Conservation (phyloP, 2,329 filamentous ascomycete species). For the Fusarium buxicola region DNA sequence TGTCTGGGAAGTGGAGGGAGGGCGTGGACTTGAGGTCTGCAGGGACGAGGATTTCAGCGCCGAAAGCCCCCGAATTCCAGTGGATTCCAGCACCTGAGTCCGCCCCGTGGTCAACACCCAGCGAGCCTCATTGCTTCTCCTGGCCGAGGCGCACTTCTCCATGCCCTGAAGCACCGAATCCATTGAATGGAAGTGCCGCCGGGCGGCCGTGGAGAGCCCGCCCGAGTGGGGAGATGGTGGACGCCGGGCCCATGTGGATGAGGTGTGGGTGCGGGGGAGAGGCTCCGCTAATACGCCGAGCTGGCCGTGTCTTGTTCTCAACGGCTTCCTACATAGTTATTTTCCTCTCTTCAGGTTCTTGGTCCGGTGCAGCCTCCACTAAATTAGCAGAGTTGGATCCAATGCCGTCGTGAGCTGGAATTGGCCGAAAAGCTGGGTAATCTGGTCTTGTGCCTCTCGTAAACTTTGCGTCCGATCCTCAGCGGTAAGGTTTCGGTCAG, state of each 20-base stretch:
- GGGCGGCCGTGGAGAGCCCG: conserved; percentile 39
- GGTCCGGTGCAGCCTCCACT: conserved; percentile 17
- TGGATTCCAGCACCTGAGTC: conserved; percentile 23
- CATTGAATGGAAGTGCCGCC: conserved; percentile 36
- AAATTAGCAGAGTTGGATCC: conserved; percentile 1
- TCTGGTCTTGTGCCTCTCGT: conserved; percentile 3
- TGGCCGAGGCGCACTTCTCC: conserved; percentile 29
- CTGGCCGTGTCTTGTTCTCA: conserved; percentile 31
- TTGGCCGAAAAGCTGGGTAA: conserved; percentile 8
- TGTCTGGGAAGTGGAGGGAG: not conserved
- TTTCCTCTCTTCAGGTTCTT: conserved; percentile 21
- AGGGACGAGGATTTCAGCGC: conserved; percentile 19
- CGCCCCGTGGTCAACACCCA: not conserved
- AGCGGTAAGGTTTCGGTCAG: conserved; percentile 37
- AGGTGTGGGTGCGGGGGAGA: conserved; percentile 43
- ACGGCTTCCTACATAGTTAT: conserved; percentile 30
- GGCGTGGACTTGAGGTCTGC: conserved; percentile 13
- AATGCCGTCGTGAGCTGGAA: conserved; percentile 35
- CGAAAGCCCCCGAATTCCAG: conserved; percentile 31
- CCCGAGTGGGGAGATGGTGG: conserved; percentile 36
- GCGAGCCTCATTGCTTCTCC: conserved; percentile 34
- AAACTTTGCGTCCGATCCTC: conserved; percentile 10
- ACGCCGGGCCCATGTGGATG: conserved; percentile 12
- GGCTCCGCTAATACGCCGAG: conserved; percentile 48
- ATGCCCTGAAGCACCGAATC: conserved; percentile 25